phyloP scores from a whole-genome alignment of 2,329 filamentous ascomycete species.

The Alternaria rosae region DNA sequence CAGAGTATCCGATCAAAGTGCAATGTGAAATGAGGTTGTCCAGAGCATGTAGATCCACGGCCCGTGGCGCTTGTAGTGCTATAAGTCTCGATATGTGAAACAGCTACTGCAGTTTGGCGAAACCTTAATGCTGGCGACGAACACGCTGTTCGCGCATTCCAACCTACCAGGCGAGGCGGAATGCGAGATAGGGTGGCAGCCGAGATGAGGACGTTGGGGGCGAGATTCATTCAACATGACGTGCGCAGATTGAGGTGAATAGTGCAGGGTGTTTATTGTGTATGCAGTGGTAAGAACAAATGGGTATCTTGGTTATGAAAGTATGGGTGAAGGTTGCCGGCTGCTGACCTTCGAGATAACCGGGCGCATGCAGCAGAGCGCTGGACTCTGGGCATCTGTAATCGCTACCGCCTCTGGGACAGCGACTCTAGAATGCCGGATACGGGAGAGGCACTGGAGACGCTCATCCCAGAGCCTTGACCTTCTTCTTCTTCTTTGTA shows the following conservation, averaged over 20 bases:
- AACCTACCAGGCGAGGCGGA: constrained; percentile 16
- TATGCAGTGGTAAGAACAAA: background rate
- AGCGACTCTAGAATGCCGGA: background rate
- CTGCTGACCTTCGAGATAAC: background rate
- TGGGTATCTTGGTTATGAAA: constrained; percentile 5
- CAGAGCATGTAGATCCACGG: background rate
- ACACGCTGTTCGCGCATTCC: background rate
- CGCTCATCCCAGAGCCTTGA: constrained; percentile 60
- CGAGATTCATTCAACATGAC: background rate
- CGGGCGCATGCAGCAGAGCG: background rate
- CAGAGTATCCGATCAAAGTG: background rate
- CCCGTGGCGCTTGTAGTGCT: constrained; percentile 4
- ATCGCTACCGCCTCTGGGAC: background rate
- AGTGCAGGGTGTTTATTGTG: background rate
- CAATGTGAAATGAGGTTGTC: background rate
- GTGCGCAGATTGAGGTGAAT: background rate
- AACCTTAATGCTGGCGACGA: constrained; percentile 2
- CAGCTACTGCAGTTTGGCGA: background rate
- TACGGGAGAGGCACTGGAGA: background rate
- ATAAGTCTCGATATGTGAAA: constrained; percentile 16
- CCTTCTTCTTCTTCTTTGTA: constrained; percentile 60
- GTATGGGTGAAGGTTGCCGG: background rate
- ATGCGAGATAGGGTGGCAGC: background rate
- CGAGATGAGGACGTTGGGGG: background rate
- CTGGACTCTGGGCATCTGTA: background rate